Evolutionary conservation across 371 early-diverging fungal species (phyloP), one percentile per base, ranked within the genome.

Genomic region (Choanephora cucurbitarum): DNA sequence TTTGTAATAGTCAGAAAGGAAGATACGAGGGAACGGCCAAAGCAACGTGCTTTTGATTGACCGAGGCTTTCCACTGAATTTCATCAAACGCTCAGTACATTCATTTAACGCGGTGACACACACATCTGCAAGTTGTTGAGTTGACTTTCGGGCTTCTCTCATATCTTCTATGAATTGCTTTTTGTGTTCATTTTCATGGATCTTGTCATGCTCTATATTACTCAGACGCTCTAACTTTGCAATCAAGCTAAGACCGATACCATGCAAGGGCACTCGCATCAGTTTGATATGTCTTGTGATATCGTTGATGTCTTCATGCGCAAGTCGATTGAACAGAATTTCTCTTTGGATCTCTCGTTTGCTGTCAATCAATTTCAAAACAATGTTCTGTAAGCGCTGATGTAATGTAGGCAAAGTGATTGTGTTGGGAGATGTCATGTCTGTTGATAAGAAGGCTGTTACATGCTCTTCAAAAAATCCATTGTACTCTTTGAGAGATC

Each of bases 281-380:
- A 41, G 49, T 17, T 77, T 77, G 17, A 74, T 62, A 4, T 67
- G 14, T 40, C 55, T 58, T 10, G 77, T 74, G 6, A 77, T 33
- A 11, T 44, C 41, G 24, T 64, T 60, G 15, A 74, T 54, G 31
- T 77, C 77, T 4, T 60, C 42, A 22, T 62, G 64, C 0, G 69
- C 65, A 0, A 77, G 51, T 17, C 50, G 44, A 22, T 68, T 67
- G 24, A 62, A 68, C 1, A 72, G 11, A 8, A 73, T 57, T 24
- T 77, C 77, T 11, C 74, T 67, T 23, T 74, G 72, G 1, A 77
- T 64, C n/a, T 72, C 66, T 13, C 72, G 70, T 50, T 77, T 77
- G 53, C 65, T 57, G 18, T 77, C 77, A 44, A 74, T 74, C 24
- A 77, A 39, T 10, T 57, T 43, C 11, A 77, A 46, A 0, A 68